Percentiles rank a stretch among this genome's conserved stretches.
Conservation (phyloP, 2,329 filamentous ascomycete genomes). For the Fusarium phyllophilum region DNA sequence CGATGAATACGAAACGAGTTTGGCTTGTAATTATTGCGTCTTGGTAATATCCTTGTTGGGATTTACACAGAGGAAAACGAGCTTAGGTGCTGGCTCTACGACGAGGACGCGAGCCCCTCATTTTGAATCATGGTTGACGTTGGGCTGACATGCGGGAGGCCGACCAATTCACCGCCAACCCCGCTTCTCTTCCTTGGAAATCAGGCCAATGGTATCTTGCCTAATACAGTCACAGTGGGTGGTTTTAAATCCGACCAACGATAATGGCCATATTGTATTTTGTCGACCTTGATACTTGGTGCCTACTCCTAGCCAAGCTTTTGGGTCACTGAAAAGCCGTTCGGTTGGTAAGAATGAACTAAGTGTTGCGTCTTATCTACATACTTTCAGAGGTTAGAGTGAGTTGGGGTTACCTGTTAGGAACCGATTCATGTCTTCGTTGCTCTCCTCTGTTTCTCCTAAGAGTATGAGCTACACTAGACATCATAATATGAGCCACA, state of each 20-base stretch:
- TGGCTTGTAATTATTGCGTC: accelerated
- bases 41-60: accelerated
- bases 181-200: neutral
- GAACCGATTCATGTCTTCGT: accelerated
- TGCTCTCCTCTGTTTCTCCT: neutral
- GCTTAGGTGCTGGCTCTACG: accelerated
- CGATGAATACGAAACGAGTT: accelerated
- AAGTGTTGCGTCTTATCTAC: too few relatives aligned
- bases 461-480: accelerated
- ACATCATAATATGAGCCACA: accelerated
- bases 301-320: accelerated
- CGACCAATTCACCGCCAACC: neutral
- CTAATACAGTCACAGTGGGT: accelerated
- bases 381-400: too few relatives aligned
- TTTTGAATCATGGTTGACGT: neutral
- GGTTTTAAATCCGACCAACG: neutral
- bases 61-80: neutral
- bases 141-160: neutral
- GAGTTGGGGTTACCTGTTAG: too few relatives aligned
- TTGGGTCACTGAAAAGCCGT: neutral
- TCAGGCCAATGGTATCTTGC: accelerated
- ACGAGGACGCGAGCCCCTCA: neutral
- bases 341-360: too few relatives aligned
- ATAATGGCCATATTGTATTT: accelerated
- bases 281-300: accelerated